Conservation (phyloP, 139 green algal genomes). For the Chlorella ohadii region DNA sequence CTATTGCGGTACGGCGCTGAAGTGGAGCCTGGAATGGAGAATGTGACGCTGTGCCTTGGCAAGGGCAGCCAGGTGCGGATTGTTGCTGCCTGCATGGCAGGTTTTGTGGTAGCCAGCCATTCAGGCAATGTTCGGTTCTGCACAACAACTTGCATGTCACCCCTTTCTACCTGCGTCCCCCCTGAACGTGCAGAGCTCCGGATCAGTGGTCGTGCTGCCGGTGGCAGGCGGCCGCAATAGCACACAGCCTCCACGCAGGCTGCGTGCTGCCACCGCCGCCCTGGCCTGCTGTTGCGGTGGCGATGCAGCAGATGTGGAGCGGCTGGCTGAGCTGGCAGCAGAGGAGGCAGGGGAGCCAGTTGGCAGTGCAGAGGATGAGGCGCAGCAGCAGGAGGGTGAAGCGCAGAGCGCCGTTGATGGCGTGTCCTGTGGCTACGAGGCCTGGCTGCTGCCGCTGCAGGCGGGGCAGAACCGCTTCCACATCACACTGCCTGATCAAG, state of each 20-base stretch:
- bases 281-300: no score
- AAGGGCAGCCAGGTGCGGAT: neutral
- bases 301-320: no score
- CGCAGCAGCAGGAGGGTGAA: neutral
- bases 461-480: conserved; percentile 53
- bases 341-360: neutral
- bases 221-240: neutral
- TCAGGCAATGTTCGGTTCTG: neutral
- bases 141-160: neutral
- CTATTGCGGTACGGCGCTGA: neutral
- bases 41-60: neutral
- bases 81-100: neutral
- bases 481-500: conserved; percentile 11
- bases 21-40: neutral
- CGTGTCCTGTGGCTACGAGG: conserved; percentile 17
- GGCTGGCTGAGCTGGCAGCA: no score
- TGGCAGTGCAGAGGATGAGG: neutral
- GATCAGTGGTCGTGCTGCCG: neutral
- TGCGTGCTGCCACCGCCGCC: no score
- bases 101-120: neutral
- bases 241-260: neutral
- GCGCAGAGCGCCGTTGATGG: neutral
- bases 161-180: neutral
- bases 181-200: neutral
- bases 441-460: conserved; percentile 42